These are phyloP conservation scores for Termitomyces eurrhizus DNA, from an alignment of 768 basidiomycete species.

Conservation along the genomic window DNA sequence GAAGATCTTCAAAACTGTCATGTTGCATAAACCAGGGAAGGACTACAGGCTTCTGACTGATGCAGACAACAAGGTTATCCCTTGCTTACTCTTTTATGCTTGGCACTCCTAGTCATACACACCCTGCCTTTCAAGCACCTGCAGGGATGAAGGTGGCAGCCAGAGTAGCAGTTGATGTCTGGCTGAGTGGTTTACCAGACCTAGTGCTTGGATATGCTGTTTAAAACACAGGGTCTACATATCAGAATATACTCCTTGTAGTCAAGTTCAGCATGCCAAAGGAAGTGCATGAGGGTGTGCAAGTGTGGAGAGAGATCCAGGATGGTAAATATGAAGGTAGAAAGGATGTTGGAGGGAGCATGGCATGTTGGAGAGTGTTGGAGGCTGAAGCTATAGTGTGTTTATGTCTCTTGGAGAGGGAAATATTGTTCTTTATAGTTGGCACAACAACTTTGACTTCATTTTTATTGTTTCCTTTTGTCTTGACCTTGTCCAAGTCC, in stretches of 20 bases:
- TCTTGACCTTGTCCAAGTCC: constrained; percentile 63
- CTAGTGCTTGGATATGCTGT: constrained; percentile 76
- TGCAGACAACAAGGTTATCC: constrained; percentile 57
- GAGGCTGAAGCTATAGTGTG: constrained; percentile 67
- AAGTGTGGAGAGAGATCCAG: constrained; percentile 52
- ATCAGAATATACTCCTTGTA: constrained; percentile 54
- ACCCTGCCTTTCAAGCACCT: constrained; percentile 60
- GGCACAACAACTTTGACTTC: constrained; percentile 87
- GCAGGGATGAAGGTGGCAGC: constrained; percentile 40
- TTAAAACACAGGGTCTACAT: constrained; percentile 36
- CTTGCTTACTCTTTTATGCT: constrained; percentile 77
- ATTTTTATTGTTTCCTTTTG: constrained; percentile 46
- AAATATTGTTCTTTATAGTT: constrained; percentile 80
- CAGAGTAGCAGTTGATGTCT: constrained; percentile 32
- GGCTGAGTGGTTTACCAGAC: constrained; percentile 48
- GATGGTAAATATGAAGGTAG: constrained; percentile 24
- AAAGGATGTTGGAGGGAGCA: constrained; percentile 20
- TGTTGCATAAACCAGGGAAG: too few species aligned
- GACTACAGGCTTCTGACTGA: neutral
- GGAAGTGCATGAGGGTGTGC: constrained; percentile 74
- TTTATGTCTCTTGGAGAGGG: neutral
- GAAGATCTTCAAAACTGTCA: too few species aligned
- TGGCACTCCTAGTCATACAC: constrained; percentile 69
- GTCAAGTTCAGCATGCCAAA: constrained; percentile 54
- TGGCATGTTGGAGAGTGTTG: constrained; percentile 65